phyloP scores from a whole-genome alignment of 257 asterid genomes.

The Verbena officinalis region DNA sequence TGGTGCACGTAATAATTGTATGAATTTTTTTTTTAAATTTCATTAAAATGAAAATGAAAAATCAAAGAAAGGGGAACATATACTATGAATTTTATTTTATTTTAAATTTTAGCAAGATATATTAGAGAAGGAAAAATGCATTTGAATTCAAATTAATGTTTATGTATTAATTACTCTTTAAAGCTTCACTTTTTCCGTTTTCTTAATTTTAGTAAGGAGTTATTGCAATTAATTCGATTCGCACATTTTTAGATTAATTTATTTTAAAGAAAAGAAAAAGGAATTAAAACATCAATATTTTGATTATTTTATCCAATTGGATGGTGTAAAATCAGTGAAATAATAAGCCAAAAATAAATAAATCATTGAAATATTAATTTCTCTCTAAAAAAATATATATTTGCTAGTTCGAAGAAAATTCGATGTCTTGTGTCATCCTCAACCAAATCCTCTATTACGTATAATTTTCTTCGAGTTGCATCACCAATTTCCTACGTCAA shows the following conservation, averaged over 20 bases:
- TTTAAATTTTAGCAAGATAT: background rate
- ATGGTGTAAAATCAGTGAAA: background rate
- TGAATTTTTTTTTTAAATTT: too few species aligned
- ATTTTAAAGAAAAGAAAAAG: too few species aligned
- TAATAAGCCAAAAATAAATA: too few species aligned
- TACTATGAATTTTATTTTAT: too few species aligned
- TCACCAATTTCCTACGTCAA: conserved; percentile 24
- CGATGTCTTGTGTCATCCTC: too few species aligned
- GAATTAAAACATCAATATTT: background rate
- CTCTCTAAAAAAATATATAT: too few species aligned
- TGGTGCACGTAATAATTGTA: background rate
- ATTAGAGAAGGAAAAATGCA: background rate
- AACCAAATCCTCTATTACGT: too few species aligned
- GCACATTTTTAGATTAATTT: too few species aligned
- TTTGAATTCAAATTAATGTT: background rate
- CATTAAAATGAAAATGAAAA: background rate
- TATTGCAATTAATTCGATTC: background rate
- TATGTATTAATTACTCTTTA: background rate
- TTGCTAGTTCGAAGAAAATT: too few species aligned
- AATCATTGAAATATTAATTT: background rate
- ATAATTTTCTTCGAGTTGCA: background rate
- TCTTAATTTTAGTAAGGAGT: background rate
- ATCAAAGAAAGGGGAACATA: background rate
- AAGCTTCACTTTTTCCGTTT: background rate
- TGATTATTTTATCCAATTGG: background rate